Evolutionary conservation across 257 asterid species (phyloP).

Genomic region (Lantana camara): DNA sequence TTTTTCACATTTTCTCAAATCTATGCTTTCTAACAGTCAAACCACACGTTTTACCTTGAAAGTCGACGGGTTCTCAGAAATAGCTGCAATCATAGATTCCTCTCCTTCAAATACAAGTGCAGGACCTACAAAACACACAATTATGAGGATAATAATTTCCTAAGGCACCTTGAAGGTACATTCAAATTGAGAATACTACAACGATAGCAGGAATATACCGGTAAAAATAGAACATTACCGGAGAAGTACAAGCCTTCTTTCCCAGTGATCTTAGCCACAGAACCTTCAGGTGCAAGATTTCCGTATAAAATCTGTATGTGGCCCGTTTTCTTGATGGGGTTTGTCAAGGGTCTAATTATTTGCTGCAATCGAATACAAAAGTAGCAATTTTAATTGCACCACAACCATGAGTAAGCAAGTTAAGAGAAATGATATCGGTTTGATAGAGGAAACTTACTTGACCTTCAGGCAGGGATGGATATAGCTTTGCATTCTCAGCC

Average conservation of each 20-base stretch:
- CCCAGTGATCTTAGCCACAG: conserved; percentile 97
- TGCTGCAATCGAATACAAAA: conserved; percentile 56
- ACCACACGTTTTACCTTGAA: conserved; percentile 61
- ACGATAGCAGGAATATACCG: conserved; percentile 4
- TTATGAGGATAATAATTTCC: background rate
- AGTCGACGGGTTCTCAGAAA: conserved; percentile 70
- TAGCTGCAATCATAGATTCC: conserved; percentile 87
- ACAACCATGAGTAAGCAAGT: conserved; percentile 18
- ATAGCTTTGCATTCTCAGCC: conserved; percentile 91
- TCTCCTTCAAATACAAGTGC: conserved; percentile 98
- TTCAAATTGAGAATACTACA: background rate
- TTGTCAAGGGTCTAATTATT: conserved; percentile 81
- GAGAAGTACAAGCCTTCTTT: conserved; percentile 94
- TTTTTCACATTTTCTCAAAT: no score
- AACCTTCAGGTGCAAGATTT: conserved; percentile 96
- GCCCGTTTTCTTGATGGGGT: conserved; percentile 92
- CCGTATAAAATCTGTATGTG: conserved; percentile 95
- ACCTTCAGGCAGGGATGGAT: conserved; percentile 74
- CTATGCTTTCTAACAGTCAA: no score
- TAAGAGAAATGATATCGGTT: conserved; percentile 17
- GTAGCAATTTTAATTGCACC: conserved; percentile 10
- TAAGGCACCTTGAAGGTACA: background rate
- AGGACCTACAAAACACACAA: conserved; percentile 54
- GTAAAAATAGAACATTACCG: conserved; percentile 42
- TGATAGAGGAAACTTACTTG: conserved; percentile 55